Evolutionary conservation across 192 early-diverging fungal genomes (phyloP).

Genomic region (Glomus cerebriforme): DNA sequence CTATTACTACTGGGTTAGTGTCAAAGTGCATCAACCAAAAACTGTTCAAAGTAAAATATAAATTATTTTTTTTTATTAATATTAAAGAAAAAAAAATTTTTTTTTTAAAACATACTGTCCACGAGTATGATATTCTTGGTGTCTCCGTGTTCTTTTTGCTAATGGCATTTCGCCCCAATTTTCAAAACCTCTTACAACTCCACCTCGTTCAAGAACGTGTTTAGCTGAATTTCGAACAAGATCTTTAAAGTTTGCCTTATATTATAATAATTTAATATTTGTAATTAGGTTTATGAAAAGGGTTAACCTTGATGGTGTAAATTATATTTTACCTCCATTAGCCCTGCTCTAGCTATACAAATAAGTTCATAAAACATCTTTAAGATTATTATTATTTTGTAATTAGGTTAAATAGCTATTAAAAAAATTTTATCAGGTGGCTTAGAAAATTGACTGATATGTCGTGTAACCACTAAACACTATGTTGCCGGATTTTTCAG

Average conservation of each 20-base stretch:
- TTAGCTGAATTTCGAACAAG: conserved; percentile 75
- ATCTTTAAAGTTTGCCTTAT: conserved; percentile 63
- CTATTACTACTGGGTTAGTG: conserved; percentile 64
- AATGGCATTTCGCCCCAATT: conserved; percentile 70
- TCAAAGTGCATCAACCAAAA: conserved; percentile 83
- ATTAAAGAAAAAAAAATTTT: not conserved
- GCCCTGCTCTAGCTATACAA: not conserved
- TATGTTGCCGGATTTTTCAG: no score
- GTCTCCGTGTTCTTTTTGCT: conserved; percentile 87
- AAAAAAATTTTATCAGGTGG: no score
- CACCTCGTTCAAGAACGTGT: conserved; percentile 79
- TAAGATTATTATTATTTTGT: no score
- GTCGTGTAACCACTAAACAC: no score
- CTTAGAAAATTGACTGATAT: no score
- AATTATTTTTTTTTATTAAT: not conserved
- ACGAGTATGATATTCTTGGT: conserved; percentile 74
- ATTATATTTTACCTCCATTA: conserved; percentile 17
- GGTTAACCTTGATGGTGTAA: not conserved
- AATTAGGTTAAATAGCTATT: no score
- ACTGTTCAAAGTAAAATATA: conserved; percentile 34
- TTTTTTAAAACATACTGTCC: conserved; percentile 67
- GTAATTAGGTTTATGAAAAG: not conserved
- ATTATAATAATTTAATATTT: not conserved
- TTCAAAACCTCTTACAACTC: conserved; percentile 84
- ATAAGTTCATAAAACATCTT: conserved; percentile 15